These are phyloP conservation scores for Scedosporium apiospermum DNA, from an alignment of 2,329 filamentous ascomycete species.

Conservation along the genomic window DNA sequence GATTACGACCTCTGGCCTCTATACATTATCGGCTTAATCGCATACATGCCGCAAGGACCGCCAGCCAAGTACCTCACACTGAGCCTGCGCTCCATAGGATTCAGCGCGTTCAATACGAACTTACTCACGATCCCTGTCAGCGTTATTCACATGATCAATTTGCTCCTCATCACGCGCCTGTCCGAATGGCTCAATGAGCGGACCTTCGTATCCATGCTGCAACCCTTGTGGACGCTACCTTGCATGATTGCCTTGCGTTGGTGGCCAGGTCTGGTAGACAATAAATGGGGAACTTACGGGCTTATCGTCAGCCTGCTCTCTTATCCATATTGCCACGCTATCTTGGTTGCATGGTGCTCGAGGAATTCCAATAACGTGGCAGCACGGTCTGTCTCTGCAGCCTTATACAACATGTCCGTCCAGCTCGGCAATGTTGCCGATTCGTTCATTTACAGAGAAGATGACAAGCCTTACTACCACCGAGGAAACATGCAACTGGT, in stretches of 20 bases:
- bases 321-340: constrained; percentile 26
- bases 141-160: constrained; percentile 24
- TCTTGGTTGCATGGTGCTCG: constrained; percentile 47
- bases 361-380: constrained; percentile 49
- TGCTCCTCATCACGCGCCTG: constrained; percentile 35
- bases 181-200: constrained; percentile 33
- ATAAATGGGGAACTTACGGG: constrained; percentile 23
- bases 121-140: constrained; percentile 42
- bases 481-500: constrained; percentile 42
- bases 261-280: constrained; percentile 15
- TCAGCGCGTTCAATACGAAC: constrained; percentile 43
- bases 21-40: constrained; percentile 39
- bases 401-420: constrained; percentile 42
- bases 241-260: constrained; percentile 36
- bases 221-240: constrained; percentile 44
- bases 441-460: constrained; percentile 32
- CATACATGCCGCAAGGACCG: constrained; percentile 11
- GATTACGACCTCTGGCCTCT: constrained; percentile 50
- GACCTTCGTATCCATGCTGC: constrained; percentile 30
- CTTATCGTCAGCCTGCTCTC: constrained; percentile 24
- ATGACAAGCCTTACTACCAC: constrained; percentile 20
- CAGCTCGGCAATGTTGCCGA: constrained; percentile 23
- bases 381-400: constrained; percentile 46
- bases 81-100: constrained; percentile 37
- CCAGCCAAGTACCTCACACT: constrained; percentile 35